Base-by-base conservation (phyloP, 2,329 filamentous ascomycete genomes). In the Didymella keratinophila region DNA sequence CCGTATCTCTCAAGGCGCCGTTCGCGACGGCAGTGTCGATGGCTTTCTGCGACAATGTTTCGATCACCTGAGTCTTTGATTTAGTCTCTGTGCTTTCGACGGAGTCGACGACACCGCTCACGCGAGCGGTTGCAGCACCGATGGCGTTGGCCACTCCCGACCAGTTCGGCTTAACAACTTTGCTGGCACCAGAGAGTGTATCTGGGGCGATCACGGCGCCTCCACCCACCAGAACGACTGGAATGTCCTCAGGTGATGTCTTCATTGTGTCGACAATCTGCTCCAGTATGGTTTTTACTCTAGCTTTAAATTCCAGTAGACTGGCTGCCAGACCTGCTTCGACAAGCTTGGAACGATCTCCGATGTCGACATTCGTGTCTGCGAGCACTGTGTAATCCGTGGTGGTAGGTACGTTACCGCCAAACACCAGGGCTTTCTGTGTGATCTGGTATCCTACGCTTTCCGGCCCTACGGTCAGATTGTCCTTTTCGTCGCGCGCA, bases 141-240 rank as follows among this genome's bases (percentile, higher is more conserved):
- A 89, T 86, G 0, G 87, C 87, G 66, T 89, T 89, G 11, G 87
- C 87, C 1, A 88, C 84, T 3, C 81, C 82, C 2, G 84, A 83
- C 77, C 80, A 86, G 41, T 80, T 75, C 0, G 85, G 85, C 61
- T 83, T 85, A 41, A 86, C 71, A 1, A 88, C 82, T 34, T 74
- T 78, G 57, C 82, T 84, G 12, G 85, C 86, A 2, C 86, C 86
- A 21, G 77, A 74, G 0, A 89, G 76, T 12, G 79, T 71, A 32
- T 84, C 78, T 0, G 85, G 85, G 0, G 84, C 82, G 32, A 89
- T 80, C 11, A 88, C 78, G 1, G 86, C 84, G 3, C 87, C 87
- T 0, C 87, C 87, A 6, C 87, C 87, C 0, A 89, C 87, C 0
- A 89, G 81, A 0, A 89, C 71, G 0, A 89, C 86, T 0, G 84